Evolutionary conservation across 352 stramenopile species (phyloP).

Genomic region (Phytopythium helicoides): DNA sequence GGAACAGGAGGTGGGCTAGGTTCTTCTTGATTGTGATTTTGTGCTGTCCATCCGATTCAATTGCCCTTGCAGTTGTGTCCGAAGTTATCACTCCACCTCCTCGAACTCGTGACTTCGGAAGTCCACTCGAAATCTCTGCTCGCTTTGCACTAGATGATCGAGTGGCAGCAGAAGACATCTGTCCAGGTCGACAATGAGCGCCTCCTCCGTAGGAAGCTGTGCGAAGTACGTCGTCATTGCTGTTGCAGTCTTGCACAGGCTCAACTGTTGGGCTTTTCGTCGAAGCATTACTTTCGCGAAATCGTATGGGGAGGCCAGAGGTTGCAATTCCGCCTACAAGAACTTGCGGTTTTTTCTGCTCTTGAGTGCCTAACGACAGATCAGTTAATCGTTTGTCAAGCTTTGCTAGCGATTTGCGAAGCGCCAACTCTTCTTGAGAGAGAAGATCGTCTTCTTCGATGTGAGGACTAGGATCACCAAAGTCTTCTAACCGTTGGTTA

Average conservation of each 20-base stretch:
- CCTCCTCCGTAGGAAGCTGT: conserved; percentile 43
- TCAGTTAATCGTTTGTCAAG: conserved; percentile 37
- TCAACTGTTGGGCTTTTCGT: neutral
- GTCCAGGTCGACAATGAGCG: conserved; percentile 28
- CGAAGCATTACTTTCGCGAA: neutral
- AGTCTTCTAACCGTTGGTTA: conserved; percentile 4
- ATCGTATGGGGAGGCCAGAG: neutral
- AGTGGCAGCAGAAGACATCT: conserved; percentile 26
- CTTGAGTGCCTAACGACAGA: conserved; percentile 5
- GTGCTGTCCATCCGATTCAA: conserved; percentile 39
- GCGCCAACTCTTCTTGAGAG: conserved; percentile 32
- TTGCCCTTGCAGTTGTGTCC: conserved; percentile 11
- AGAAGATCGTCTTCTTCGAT: conserved; percentile 34
- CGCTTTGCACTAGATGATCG: conserved; percentile 39
- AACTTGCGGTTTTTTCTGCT: neutral
- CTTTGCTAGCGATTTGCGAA: conserved; percentile 59
- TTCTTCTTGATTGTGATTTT: conserved; percentile 62
- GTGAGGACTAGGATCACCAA: neutral
- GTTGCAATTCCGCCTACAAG: neutral
- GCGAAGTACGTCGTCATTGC: conserved; percentile 20
- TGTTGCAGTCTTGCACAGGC: conserved; percentile 1
- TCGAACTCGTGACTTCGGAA: conserved; percentile 55
- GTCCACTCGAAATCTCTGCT: conserved; percentile 45
- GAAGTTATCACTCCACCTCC: conserved; percentile 25
- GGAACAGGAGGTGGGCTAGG: conserved; percentile 65